Conservation (phyloP, 169 alveolate species). For the Eimeria necatrix region DNA sequence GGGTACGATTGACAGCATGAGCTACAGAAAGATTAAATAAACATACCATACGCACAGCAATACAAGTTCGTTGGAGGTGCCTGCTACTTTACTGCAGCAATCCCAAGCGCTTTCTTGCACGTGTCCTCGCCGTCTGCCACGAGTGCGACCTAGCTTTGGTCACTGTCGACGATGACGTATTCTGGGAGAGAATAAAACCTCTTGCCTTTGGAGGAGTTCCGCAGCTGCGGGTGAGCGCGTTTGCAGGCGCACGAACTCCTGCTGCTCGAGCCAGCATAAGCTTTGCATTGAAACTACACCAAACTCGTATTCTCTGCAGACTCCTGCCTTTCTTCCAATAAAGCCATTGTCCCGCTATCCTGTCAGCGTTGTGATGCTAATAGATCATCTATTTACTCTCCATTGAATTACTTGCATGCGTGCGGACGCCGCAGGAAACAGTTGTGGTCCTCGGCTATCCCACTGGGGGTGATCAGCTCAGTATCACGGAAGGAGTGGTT, state of each 20-base stretch:
- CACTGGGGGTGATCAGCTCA: slow-evolving; percentile 93
- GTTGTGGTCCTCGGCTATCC: slow-evolving; percentile 94
- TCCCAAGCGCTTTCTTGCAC: slow-evolving; percentile 86
- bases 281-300: too few relatives aligned
- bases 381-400: slow-evolving; percentile 86
- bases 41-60: not conserved
- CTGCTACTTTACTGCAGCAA: slow-evolving; percentile 51
- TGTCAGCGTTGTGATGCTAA: slow-evolving; percentile 65
- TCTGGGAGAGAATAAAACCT: slow-evolving; percentile 88
- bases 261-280: too few relatives aligned
- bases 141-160: slow-evolving; percentile 92
- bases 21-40: not conserved
- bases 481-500: slow-evolving; percentile 94
- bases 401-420: slow-evolving; percentile 86
- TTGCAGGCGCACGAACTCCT: not conserved
- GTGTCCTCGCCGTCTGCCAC: slow-evolving; percentile 88
- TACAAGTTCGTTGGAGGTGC: too few relatives aligned
- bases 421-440: slow-evolving; percentile 86
- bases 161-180: slow-evolving; percentile 86
- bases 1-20: slow-evolving; percentile 82
- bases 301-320: not conserved
- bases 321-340: not conserved
- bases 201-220: slow-evolving; percentile 89
- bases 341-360: not conserved
- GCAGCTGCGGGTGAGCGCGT: slow-evolving; percentile 78